Evolutionary conservation across 805 yeast genomes (phyloP), one percentile per base, ranked within the genome.

Genomic region (Yarrowia alimentaria): DNA sequence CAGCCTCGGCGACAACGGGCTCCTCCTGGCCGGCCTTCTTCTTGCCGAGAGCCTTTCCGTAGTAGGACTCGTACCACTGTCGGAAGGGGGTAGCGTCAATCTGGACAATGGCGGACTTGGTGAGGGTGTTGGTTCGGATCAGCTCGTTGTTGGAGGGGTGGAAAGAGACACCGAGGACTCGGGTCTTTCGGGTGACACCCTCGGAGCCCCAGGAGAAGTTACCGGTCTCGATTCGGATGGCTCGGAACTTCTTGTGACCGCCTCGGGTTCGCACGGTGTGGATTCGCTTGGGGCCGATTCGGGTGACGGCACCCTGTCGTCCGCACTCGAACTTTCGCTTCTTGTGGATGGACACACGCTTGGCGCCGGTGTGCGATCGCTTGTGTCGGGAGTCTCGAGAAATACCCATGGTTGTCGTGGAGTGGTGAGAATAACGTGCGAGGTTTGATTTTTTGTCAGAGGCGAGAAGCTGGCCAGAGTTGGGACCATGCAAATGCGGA

Each of bases 311-410:
- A 68, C 96, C 83, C 81, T 93, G 99, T 80, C 99, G 93, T 68
- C 99, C 99, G 75, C 86, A 83, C 80, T 91, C 99, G 73, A 93
- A 91, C 94, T 91, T 93, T 83, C 99, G 83, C 96, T 91, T 91
- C 91, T 91, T 91, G 88, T 98, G 91, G 95, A 83, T 87, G 78
- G 89, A 95, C 77, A 98, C 98, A 79, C 97, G 89, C 79, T 89
- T 90, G 75, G 99, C 99, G 85, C 99, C 99, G 72, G 99, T 90
- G 77, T 94, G 95, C 69, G 97, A 78, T 79, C 99, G 94, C 87
- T 91, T 91, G 90, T 93, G 99, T 80, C 97, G 96, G 77, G 99
- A 91, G 83, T 93, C 98, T 83, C 99, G 91, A 78, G 98, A 89
- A 85, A 91, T 91, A 90, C 99, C 98, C 99, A 91, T 91, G 75